A percentile compares a stretch with the other conserved stretches of the same genome.
Evolutionary conservation across 148 eudicot species (phyloP).

Genomic region (Diospyros lotus): DNA sequence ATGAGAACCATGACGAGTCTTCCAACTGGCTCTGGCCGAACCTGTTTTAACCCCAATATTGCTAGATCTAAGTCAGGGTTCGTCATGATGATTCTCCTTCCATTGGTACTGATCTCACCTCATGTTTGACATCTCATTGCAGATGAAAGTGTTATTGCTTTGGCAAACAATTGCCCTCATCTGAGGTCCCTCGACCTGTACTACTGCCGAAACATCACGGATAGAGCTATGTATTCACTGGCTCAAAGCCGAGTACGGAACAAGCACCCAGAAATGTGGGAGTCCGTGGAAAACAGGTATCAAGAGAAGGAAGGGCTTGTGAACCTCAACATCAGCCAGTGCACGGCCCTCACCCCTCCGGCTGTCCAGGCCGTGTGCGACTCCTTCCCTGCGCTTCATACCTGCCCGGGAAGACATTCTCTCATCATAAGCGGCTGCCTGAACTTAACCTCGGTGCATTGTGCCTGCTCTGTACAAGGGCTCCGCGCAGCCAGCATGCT

Average conservation of each 20-base stretch:
- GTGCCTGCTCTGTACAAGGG: slow-evolving; percentile 64
- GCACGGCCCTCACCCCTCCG: slow-evolving; percentile 92
- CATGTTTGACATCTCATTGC: slow-evolving; percentile 9
- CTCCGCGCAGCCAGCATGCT: slow-evolving; percentile 31
- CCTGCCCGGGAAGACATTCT: slow-evolving; percentile 90
- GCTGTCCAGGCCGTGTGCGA: slow-evolving; percentile 91
- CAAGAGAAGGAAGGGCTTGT: slow-evolving; percentile 65
- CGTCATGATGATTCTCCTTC: too few relatives aligned
- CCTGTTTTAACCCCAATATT: too few relatives aligned
- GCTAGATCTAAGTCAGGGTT: not conserved
- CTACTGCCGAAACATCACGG: slow-evolving; percentile 93
- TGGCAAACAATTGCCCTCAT: slow-evolving; percentile 76
- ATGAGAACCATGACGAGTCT: too few relatives aligned
- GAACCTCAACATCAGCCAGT: slow-evolving; percentile 93
- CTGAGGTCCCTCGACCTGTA: slow-evolving; percentile 77
- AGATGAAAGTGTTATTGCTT: slow-evolving; percentile 92
- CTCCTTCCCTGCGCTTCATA: slow-evolving; percentile 85
- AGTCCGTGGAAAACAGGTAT: slow-evolving; percentile 38
- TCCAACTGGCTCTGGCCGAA: too few relatives aligned
- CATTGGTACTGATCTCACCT: not conserved
- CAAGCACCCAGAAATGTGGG: slow-evolving; percentile 51
- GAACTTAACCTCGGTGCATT: slow-evolving; percentile 78
- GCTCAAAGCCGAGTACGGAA: slow-evolving; percentile 65
- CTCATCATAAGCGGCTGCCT: slow-evolving; percentile 92
- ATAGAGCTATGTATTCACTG: slow-evolving; percentile 85